Percentiles rank a stretch among this genome's conserved stretches.
Conservation (phyloP, 805 yeast species). For the Candida verbasci region DNA sequence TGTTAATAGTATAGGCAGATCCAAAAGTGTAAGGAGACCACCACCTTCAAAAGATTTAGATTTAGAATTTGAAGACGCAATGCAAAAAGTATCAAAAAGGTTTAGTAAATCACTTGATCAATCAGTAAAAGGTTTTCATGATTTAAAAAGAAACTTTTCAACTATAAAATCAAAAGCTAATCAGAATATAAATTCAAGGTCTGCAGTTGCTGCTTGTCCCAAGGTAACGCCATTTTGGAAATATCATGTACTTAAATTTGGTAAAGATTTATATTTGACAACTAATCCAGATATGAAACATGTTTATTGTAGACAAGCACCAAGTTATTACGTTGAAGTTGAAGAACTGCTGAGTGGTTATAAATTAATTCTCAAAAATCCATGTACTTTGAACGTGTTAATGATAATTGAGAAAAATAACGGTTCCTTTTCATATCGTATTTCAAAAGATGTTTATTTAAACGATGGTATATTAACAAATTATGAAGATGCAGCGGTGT, state of each 20-base stretch:
- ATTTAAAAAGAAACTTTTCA: not conserved
- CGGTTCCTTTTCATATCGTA: constrained; percentile 22
- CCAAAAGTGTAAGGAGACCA: not conserved
- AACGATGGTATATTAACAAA: not conserved
- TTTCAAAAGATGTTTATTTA: constrained; percentile 14
- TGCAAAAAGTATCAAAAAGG: not conserved
- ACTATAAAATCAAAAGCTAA: not conserved
- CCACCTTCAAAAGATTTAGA: not conserved
- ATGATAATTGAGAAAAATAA: constrained; percentile 21
- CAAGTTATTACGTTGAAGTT: constrained; percentile 54
- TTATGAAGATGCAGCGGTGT: constrained; percentile 8
- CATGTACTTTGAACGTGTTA: constrained; percentile 9
- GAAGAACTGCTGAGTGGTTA: constrained; percentile 18
- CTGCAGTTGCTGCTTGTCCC: not conserved
- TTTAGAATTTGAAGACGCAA: not conserved
- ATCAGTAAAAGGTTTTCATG: not conserved
- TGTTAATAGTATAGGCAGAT: not conserved
- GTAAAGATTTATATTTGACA: constrained; percentile 54
- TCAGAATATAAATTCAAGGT: not conserved
- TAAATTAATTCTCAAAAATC: constrained; percentile 22
- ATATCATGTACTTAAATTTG: constrained; percentile 55
- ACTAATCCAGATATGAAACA: constrained; percentile 66
- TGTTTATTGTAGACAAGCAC: constrained; percentile 54
- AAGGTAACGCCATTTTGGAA: constrained; percentile 46
- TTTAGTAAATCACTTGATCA: not conserved